Percentiles rank a stretch among this genome's conserved stretches.
phyloP scores from a whole-genome alignment of 2,329 filamentous ascomycete genomes.

The Cercospora brassicicola region DNA sequence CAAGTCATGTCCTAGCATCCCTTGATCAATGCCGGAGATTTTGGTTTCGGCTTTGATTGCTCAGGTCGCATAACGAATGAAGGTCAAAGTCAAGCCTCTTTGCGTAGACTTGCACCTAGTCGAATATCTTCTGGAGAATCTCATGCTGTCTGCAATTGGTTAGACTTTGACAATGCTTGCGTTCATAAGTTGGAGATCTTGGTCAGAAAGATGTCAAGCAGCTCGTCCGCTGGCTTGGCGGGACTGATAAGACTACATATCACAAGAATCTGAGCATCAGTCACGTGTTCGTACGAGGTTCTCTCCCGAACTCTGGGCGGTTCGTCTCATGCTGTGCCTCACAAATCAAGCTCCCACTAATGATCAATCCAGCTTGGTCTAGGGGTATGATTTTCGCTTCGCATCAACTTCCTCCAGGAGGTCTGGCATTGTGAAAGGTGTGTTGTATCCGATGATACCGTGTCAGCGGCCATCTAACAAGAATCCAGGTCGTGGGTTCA shows the following conservation, averaged over 20 bases:
- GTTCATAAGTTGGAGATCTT: not conserved
- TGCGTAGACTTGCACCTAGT: not conserved
- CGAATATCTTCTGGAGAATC: not conserved
- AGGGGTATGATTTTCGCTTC: constrained; percentile 19
- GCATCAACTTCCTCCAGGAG: not conserved
- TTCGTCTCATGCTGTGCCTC: not conserved
- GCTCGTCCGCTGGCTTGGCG: too few relatives aligned
- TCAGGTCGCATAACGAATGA: not conserved
- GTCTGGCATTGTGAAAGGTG: constrained; percentile 7
- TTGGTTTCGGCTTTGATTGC: not conserved
- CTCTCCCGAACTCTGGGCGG: not conserved
- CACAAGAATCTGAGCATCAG: fast-evolving
- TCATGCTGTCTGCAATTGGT: not conserved
- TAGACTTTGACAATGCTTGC: not conserved
- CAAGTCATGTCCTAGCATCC: not conserved
- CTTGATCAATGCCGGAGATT: not conserved
- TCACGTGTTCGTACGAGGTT: not conserved
- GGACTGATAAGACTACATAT: not conserved
- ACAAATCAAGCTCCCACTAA: not conserved
- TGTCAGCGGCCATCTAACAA: not conserved
- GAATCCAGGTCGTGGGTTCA: constrained; percentile 9
- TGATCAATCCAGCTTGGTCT: not conserved
- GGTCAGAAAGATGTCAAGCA: not conserved
- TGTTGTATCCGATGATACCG: not conserved
- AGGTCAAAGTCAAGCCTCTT: not conserved